Evolutionary conservation across 257 asterid genomes (phyloP).

Genomic region (Plantago elongata): DNA sequence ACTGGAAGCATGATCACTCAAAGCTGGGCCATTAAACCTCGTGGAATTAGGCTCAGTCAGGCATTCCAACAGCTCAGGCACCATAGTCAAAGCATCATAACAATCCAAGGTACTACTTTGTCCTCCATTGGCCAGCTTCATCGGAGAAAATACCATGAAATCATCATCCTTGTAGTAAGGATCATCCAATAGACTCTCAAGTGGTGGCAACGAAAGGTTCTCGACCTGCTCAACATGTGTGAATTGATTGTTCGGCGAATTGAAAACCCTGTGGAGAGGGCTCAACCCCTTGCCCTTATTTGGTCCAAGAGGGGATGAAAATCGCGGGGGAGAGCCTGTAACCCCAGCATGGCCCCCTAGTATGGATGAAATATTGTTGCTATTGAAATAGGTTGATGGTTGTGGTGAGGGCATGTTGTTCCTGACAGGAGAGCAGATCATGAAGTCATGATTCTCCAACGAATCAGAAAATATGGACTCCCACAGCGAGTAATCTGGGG

Average conservation of each 20-base stretch:
- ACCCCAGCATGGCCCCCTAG: conserved; percentile 21
- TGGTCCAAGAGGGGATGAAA: conserved; percentile 41
- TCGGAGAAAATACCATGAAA: conserved; percentile 25
- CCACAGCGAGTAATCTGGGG: conserved; percentile 65
- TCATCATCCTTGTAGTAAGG: conserved; percentile 26
- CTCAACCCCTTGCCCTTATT: conserved; percentile 59
- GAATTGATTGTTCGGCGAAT: conserved; percentile 59
- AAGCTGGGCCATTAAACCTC: conserved; percentile 26
- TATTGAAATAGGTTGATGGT: conserved; percentile 5
- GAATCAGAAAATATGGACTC: conserved; percentile 64
- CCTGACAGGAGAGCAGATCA: conserved; percentile 73
- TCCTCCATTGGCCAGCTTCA: conserved; percentile 27
- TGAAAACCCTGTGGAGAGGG: conserved; percentile 64
- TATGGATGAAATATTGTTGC: conserved; percentile 21
- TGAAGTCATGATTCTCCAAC: conserved; percentile 51
- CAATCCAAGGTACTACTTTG: conserved; percentile 30
- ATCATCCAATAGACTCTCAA: conserved; percentile 53
- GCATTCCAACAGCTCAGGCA: conserved; percentile 58
- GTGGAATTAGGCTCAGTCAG: conserved; percentile 39
- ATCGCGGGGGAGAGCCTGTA: conserved; percentile 53
- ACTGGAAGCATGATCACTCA: conserved; percentile 15
- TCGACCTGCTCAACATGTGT: conserved; percentile 59
- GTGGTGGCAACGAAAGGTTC: conserved; percentile 55
- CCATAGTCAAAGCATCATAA: conserved; percentile 30
- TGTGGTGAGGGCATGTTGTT: conserved; percentile 37